Evolutionary conservation across 2,329 filamentous ascomycete species (phyloP).

Genomic region (Exserohilum turcica): DNA sequence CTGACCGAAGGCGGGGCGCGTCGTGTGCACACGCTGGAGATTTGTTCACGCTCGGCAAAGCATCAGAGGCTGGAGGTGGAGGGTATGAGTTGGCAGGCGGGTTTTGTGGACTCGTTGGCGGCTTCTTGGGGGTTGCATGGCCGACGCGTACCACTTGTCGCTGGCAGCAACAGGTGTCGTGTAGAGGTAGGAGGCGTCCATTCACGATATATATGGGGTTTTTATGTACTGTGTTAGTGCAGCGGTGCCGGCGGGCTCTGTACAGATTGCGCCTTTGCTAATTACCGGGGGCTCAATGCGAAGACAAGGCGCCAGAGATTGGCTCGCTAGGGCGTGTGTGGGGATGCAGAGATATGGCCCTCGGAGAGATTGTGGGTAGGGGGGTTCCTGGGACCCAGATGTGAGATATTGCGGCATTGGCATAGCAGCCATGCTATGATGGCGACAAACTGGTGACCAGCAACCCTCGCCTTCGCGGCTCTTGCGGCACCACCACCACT

Average conservation of each 20-base stretch:
- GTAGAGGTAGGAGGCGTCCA: too few relatives aligned
- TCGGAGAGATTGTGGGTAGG: not conserved
- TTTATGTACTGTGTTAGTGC: constrained; percentile 16
- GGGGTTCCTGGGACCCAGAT: not conserved
- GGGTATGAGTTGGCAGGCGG: too few relatives aligned
- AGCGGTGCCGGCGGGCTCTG: constrained; percentile 7
- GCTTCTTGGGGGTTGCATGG: too few relatives aligned
- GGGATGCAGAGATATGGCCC: not conserved
- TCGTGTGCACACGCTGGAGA: too few relatives aligned
- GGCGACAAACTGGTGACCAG: not conserved
- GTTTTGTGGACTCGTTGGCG: too few relatives aligned
- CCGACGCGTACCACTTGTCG: too few relatives aligned
- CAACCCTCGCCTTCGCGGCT: not conserved
- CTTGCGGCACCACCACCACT: too few relatives aligned
- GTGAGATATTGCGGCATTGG: not conserved
- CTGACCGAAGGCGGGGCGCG: not conserved
- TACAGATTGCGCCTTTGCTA: constrained; percentile 16
- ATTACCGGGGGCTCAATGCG: constrained; percentile 22
- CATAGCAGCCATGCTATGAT: not conserved
- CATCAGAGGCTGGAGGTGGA: too few relatives aligned
- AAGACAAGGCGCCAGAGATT: constrained; percentile 23
- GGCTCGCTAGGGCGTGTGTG: constrained; percentile 12
- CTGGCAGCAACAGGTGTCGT: too few relatives aligned
- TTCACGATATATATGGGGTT: not conserved
- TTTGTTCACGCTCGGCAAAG: too few relatives aligned